Conservation (phyloP, 345 rosid species). For the Gossypium sturtianum region DNA sequence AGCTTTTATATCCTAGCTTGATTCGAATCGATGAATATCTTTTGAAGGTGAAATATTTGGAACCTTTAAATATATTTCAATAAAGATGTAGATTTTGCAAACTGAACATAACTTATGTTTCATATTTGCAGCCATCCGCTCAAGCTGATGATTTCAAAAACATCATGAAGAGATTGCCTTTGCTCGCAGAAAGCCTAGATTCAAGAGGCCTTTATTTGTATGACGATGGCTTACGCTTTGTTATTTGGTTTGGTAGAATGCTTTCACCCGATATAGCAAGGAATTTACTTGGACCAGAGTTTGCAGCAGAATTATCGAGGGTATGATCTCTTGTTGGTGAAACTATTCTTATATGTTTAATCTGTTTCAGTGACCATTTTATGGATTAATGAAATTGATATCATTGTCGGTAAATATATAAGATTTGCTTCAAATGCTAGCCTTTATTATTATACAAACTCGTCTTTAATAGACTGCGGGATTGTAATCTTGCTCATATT, state of each 20-base stretch:
- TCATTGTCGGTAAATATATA: background rate
- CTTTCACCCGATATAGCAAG: constrained; percentile 76
- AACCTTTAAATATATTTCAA: background rate
- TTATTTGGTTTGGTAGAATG: constrained; percentile 95
- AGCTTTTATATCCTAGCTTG: constrained; percentile 82
- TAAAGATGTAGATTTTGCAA: background rate
- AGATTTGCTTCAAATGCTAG: background rate
- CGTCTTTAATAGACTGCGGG: background rate
- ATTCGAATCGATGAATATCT: constrained; percentile 80
- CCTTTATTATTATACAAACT: background rate
- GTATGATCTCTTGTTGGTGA: constrained; percentile 29
- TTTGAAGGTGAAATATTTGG: constrained; percentile 45
- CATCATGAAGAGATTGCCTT: constrained; percentile 49
- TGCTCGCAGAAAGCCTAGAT: constrained; percentile 78
- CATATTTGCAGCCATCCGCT: constrained; percentile 60
- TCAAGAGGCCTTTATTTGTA: constrained; percentile 85
- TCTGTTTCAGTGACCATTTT: background rate
- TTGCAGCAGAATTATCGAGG: constrained; percentile 89
- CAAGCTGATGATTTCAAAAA: constrained; percentile 37
- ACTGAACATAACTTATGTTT: constrained; percentile 15
- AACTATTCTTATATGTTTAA: background rate
- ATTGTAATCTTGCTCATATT: background rate
- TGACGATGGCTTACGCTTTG: constrained; percentile 84
- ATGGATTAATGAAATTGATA: background rate
- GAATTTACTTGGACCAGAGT: constrained; percentile 81